A percentile compares a stretch with the other conserved stretches of the same genome.
Conservation (phyloP, 768 basidiomycete genomes). For the Tricholoma flavovirens region DNA sequence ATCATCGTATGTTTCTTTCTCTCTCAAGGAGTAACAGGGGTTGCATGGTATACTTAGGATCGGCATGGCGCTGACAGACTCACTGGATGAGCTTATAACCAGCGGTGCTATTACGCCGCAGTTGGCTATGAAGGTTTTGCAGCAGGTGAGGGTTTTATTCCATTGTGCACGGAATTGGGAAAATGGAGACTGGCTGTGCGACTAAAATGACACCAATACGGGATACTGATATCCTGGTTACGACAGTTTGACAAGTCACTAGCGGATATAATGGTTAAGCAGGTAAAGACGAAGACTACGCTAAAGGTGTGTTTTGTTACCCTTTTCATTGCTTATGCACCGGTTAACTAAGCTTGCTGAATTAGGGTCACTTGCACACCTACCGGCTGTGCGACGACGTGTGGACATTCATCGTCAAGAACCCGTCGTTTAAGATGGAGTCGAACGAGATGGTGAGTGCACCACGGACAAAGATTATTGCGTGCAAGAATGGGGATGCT, state of each 20-base stretch:
- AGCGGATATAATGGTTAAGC: constrained; percentile 87
- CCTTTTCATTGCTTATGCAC: not conserved
- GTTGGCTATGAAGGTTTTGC: constrained; percentile 96
- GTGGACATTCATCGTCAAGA: constrained; percentile 97
- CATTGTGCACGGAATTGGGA: not conserved
- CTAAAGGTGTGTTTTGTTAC: constrained; percentile 59
- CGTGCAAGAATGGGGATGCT: constrained; percentile 93
- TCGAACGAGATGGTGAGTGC: constrained; percentile 70
- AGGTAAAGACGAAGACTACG: constrained; percentile 91
- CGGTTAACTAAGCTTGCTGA: not conserved
- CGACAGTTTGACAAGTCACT: constrained; percentile 91
- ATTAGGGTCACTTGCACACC: constrained; percentile 82
- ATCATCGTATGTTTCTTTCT: constrained; percentile 62
- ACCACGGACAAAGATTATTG: constrained; percentile 92
- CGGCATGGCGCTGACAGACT: constrained; percentile 96
- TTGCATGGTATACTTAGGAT: constrained; percentile 48
- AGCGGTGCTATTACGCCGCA: constrained; percentile 96
- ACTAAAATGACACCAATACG: not conserved
- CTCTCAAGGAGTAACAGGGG: not conserved
- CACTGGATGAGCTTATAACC: constrained; percentile 96
- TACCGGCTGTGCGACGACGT: constrained; percentile 95
- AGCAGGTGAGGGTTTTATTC: constrained; percentile 60
- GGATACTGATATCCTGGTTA: not conserved
- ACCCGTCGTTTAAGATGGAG: constrained; percentile 95
- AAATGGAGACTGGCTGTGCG: not conserved